These are phyloP conservation scores for Anethum foeniculum DNA, from an alignment of 140 eudicot species.

Conservation along the genomic window DNA sequence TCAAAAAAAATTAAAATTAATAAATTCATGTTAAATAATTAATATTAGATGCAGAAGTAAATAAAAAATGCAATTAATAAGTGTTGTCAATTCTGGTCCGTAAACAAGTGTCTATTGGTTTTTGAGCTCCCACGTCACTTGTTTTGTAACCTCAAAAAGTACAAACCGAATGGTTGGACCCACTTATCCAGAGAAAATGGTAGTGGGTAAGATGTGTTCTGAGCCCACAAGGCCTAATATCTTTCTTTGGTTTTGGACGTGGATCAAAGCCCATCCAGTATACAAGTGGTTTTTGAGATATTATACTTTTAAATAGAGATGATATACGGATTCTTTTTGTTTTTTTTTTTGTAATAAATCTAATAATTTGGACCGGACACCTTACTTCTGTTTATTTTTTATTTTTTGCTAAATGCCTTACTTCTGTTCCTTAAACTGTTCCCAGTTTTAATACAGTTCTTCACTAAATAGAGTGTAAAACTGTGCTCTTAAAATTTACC, in stretches of 20 bases:
- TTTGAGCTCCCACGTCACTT: background rate
- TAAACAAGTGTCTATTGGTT: background rate
- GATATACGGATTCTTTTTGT: background rate
- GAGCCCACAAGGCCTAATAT: conserved; percentile 1
- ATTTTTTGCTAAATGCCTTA: no score
- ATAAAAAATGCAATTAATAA: no score
- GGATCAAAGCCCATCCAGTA: background rate
- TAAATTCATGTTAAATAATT: no score
- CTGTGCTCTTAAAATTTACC: no score
- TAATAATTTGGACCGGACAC: background rate
- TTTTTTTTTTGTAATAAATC: no score
- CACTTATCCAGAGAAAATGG: background rate
- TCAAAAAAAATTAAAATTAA: no score
- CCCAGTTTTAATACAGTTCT: no score
- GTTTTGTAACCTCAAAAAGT: background rate
- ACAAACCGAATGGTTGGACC: background rate
- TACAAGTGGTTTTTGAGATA: background rate
- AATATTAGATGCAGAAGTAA: no score
- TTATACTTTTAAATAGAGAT: background rate
- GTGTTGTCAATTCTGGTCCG: no score
- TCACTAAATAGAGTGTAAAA: no score
- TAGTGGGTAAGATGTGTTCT: background rate
- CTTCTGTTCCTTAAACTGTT: no score
- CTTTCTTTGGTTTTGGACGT: background rate
- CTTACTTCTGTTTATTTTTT: background rate